Conservation (phyloP, 305 asterid genomes). For the Ajuga reptans region DNA sequence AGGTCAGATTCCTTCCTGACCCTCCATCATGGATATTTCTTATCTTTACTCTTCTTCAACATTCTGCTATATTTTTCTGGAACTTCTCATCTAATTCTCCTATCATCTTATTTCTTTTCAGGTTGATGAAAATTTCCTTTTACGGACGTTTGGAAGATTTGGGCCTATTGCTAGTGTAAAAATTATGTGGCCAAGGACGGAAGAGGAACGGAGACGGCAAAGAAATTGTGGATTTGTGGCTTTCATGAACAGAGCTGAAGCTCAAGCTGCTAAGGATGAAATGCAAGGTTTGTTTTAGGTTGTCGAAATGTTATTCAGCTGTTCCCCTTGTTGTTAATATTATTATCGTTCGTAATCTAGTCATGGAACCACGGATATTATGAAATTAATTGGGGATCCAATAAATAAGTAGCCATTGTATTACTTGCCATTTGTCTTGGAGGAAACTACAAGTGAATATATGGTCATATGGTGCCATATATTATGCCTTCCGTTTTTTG, state of each 20-base stretch:
- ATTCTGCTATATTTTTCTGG: not conserved
- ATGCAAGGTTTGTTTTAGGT: slow-evolving; percentile 62
- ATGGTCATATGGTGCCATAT: not conserved
- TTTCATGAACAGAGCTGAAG: slow-evolving; percentile 83
- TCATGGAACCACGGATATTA: not conserved
- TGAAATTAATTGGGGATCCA: not conserved
- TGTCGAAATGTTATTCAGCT: slow-evolving; percentile 6
- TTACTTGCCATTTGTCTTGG: not conserved
- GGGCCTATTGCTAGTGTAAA: slow-evolving; percentile 97
- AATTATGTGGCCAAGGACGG: slow-evolving; percentile 98
- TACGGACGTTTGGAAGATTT: slow-evolving; percentile 92
- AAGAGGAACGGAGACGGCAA: slow-evolving; percentile 78
- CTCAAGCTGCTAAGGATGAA: slow-evolving; percentile 90
- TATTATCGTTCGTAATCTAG: not conserved
- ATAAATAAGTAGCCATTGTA: not conserved
- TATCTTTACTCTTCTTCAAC: slow-evolving; percentile 2
- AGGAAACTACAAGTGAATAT: slow-evolving; percentile 3
- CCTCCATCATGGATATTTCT: not conserved
- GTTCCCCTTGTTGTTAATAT: not conserved
- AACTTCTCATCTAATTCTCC: not conserved
- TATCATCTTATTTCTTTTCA: slow-evolving; percentile 25
- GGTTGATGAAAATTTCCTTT: slow-evolving; percentile 91
- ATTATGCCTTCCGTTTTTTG: not conserved
- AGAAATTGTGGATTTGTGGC: slow-evolving; percentile 95
- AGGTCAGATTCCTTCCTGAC: slow-evolving; percentile 37